Conservation (phyloP, 345 rosid genomes). For the Luvunga scandens region DNA sequence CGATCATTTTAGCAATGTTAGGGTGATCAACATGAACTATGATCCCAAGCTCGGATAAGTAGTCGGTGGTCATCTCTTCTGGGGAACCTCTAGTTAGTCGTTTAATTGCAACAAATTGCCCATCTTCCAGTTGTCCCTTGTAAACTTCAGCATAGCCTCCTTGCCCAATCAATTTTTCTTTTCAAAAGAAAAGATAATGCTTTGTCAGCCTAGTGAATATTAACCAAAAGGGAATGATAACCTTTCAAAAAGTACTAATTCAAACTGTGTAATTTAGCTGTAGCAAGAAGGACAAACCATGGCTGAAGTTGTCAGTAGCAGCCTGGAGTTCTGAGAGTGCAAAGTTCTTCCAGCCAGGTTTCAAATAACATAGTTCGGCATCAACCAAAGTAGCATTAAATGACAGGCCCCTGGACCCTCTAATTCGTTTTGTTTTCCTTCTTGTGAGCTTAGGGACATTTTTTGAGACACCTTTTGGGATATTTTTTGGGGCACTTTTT, state of each 20-base stretch:
- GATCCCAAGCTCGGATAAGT: slow-evolving; percentile 80
- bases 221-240: background rate
- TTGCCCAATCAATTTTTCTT: slow-evolving; percentile 81
- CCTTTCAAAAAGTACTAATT: background rate
- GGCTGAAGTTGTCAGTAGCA: slow-evolving; percentile 71
- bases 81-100: slow-evolving; percentile 59
- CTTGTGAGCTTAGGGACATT: slow-evolving; percentile 60
- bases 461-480: slow-evolving; percentile 14
- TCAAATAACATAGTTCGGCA: slow-evolving; percentile 57
- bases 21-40: slow-evolving; percentile 96
- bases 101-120: slow-evolving; percentile 71
- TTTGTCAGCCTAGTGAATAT: slow-evolving; percentile 1
- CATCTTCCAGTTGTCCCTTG: slow-evolving; percentile 58
- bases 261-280: background rate
- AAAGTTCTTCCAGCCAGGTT: slow-evolving; percentile 77
- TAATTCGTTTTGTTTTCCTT: slow-evolving; percentile 58
- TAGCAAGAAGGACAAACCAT: slow-evolving; percentile 39
- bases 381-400: slow-evolving; percentile 39
- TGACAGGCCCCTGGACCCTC: slow-evolving; percentile 51
- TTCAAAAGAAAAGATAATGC: background rate
- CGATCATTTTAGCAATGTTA: slow-evolving; percentile 76
- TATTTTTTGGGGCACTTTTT: background rate
- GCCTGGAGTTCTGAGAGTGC: slow-evolving; percentile 58
- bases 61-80: slow-evolving; percentile 66
- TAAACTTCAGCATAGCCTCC: slow-evolving; percentile 97